phyloP scores from a whole-genome alignment of 2,329 filamentous ascomycete genomes.

The Cordyceps pruinosa region DNA sequence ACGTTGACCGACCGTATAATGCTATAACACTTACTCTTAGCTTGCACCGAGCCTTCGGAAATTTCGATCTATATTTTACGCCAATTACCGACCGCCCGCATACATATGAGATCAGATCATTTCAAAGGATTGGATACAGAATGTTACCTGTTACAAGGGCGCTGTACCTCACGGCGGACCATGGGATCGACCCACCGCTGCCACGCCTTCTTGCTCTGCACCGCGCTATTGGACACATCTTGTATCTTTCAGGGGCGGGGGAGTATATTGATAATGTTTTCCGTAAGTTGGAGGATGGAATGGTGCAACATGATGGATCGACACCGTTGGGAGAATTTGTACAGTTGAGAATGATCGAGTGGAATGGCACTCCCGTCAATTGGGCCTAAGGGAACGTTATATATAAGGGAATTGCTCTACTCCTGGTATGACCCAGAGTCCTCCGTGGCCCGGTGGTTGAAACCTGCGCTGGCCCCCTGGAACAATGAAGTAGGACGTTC shows the following conservation, averaged over 20 bases:
- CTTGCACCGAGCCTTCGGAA: constrained; percentile 17
- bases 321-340: constrained; percentile 1
- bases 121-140: constrained; percentile 10
- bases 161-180: constrained; percentile 20
- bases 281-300: neutral
- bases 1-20: constrained; percentile 30
- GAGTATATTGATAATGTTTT: constrained; percentile 27
- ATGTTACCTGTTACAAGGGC: constrained; percentile 24
- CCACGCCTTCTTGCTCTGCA: constrained; percentile 28
- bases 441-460: neutral
- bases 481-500: neutral
- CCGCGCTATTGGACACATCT: constrained; percentile 26
- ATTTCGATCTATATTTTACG: constrained; percentile 19
- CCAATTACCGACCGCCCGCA: constrained; percentile 22
- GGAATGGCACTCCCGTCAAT: neutral
- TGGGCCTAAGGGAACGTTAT: neutral
- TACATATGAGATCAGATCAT: constrained; percentile 19
- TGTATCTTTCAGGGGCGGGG: constrained; percentile 25
- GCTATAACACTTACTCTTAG: constrained; percentile 21
- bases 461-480: neutral
- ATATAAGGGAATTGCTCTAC: neutral
- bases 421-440: neutral
- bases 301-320: neutral
- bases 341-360: neutral
- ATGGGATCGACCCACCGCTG: constrained; percentile 25